These are phyloP conservation scores for Mycena latifolia DNA, from an alignment of 768 basidiomycete species.

Conservation along the genomic window DNA sequence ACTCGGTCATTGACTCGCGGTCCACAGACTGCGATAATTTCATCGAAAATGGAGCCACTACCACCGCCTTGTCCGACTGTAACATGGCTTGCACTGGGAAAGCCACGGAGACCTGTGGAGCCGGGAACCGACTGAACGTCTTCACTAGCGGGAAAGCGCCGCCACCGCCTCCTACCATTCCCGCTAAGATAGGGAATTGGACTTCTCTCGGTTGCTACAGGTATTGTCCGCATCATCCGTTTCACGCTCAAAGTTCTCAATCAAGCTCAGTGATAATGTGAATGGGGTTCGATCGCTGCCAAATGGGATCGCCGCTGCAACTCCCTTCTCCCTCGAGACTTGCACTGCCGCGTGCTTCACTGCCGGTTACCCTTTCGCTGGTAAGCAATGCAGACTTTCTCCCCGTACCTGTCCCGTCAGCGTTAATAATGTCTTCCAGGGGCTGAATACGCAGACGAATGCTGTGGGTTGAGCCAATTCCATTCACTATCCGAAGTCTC, in stretches of 20 bases:
- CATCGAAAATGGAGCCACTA: slow-evolving; percentile 60
- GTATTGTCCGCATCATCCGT: slow-evolving; percentile 39
- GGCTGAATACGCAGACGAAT: slow-evolving; percentile 49
- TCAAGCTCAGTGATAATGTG: slow-evolving; percentile 56
- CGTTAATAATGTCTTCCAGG: slow-evolving; percentile 5
- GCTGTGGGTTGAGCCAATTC: slow-evolving; percentile 56
- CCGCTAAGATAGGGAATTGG: slow-evolving; percentile 74
- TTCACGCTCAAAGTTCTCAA: slow-evolving; percentile 25
- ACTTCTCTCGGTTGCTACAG: slow-evolving; percentile 78
- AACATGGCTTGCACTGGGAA: slow-evolving; percentile 60
- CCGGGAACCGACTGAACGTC: slow-evolving; percentile 57
- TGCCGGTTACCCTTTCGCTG: slow-evolving; percentile 58
- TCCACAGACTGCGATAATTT: slow-evolving; percentile 72
- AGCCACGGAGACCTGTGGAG: slow-evolving; percentile 58
- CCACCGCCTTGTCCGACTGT: slow-evolving; percentile 59
- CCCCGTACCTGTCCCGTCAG: background rate
- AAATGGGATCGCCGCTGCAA: slow-evolving; percentile 57
- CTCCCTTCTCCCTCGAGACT: slow-evolving; percentile 62
- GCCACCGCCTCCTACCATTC: slow-evolving; percentile 66
- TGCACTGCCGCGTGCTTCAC: slow-evolving; percentile 75
- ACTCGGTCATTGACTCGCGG: background rate
- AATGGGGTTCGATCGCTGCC: slow-evolving; percentile 58
- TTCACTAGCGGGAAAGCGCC: slow-evolving; percentile 72
- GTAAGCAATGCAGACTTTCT: slow-evolving; percentile 50
- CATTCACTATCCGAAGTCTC: slow-evolving; percentile 14